phyloP scores from a whole-genome alignment of 1,284 basidiomycete species.

The Ganoderma resinaceum region DNA sequence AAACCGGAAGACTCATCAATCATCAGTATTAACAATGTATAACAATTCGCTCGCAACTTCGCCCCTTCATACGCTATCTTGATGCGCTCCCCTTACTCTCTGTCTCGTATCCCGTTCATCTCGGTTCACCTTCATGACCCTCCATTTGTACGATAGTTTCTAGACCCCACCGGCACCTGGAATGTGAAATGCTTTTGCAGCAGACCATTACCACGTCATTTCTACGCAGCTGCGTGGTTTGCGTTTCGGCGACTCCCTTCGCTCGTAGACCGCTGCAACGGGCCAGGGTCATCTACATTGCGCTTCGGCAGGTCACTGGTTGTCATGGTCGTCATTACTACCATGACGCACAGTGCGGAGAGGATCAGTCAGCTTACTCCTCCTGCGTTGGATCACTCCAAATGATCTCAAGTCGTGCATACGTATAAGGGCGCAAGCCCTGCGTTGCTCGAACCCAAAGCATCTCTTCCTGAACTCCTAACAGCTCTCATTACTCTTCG shows the following conservation, averaged over 20 bases:
- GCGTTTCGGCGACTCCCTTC: not conserved
- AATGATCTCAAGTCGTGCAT: not conserved
- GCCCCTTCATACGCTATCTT: not conserved
- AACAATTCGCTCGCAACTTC: slow-evolving; percentile 1
- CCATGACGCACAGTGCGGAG: not conserved
- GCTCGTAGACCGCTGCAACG: not conserved
- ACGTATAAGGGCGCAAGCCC: not conserved
- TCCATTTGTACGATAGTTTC: not conserved
- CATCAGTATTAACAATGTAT: not conserved
- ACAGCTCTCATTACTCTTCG: not conserved
- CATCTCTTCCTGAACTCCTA: not conserved
- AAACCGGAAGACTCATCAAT: not conserved
- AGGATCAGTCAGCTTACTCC: not conserved
- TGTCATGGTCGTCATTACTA: not conserved
- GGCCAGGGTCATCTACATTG: not conserved
- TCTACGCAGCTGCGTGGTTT: not conserved
- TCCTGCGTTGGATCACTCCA: not conserved
- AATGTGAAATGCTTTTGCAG: not conserved
- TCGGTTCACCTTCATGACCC: not conserved
- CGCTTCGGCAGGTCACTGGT: not conserved
- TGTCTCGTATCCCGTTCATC: not conserved
- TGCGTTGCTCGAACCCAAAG: not conserved
- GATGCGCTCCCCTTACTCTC: not conserved
- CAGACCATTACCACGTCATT: not conserved
- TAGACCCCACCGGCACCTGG: not conserved